These are phyloP conservation scores for Mollisia scopiformis DNA, from an alignment of 2,329 filamentous ascomycete species.

Conservation along the genomic window DNA sequence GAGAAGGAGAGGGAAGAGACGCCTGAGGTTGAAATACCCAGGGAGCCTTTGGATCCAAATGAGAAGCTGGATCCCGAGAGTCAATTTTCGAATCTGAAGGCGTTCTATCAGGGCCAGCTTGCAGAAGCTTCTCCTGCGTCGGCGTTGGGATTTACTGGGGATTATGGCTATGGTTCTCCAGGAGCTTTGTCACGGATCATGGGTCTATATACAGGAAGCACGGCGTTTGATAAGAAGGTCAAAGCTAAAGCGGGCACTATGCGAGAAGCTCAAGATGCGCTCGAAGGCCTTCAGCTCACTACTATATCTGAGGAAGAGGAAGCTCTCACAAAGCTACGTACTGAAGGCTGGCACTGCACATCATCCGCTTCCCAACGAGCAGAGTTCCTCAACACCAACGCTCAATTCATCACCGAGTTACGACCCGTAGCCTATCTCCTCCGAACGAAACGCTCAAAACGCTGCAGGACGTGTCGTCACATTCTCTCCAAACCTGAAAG, in stretches of 20 bases:
- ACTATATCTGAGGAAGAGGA: conserved; percentile 61
- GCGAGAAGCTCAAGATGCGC: conserved; percentile 73
- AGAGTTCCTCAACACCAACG: conserved; percentile 46
- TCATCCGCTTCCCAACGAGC: conserved; percentile 56
- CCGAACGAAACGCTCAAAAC: conserved; percentile 90
- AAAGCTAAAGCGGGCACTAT: conserved; percentile 72
- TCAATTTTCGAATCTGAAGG: conserved; percentile 73
- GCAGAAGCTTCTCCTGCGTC: conserved; percentile 59
- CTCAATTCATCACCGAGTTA: conserved; percentile 72
- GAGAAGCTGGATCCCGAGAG: conserved; percentile 62
- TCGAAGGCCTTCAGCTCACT: conserved; percentile 72
- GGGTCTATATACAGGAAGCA: conserved; percentile 78
- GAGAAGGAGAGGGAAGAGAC: conserved; percentile 31
- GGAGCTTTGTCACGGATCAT: conserved; percentile 86
- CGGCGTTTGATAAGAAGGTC: conserved; percentile 63
- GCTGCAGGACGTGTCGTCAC: conserved; percentile 89
- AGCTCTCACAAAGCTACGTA: conserved; percentile 56
- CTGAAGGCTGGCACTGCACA: conserved; percentile 66
- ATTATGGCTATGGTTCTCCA: conserved; percentile 70
- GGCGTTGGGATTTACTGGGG: conserved; percentile 57
- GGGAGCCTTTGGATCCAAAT: conserved; percentile 36
- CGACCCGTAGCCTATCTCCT: conserved; percentile 82
- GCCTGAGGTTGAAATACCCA: conserved; percentile 40
- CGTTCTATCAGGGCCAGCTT: conserved; percentile 83
- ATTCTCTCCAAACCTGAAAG: conserved; percentile 94